phyloP scores from a whole-genome alignment of 805 yeast species.

The Aciculoconidium aculeatum region DNA sequence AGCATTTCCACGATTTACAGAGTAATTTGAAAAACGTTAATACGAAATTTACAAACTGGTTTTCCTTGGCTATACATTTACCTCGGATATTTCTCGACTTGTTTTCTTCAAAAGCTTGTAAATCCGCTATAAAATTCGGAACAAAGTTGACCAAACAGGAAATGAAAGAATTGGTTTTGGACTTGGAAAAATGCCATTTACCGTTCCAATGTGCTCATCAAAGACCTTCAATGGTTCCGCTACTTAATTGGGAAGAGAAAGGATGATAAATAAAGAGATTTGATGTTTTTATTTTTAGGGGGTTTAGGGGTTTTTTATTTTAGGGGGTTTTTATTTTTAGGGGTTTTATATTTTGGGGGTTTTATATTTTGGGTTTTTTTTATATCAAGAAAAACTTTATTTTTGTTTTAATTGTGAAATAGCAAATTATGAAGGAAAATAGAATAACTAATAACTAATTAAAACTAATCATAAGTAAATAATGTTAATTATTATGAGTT shows the following conservation, averaged over 20 bases:
- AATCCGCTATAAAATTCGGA: constrained; percentile 70
- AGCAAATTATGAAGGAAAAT: no score
- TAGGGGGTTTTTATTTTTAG: no score
- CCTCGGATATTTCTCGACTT: constrained; percentile 49
- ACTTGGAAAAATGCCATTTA: constrained; percentile 42
- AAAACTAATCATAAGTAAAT: no score
- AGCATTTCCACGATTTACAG: constrained; percentile 41
- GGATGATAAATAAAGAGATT: no score
- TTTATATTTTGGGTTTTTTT: no score
- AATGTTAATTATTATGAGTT: no score
- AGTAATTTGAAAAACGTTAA: constrained; percentile 17
- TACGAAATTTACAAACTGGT: constrained; percentile 14
- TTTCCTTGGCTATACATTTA: constrained; percentile 20
- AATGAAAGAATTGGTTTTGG: constrained; percentile 39
- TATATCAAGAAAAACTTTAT: no score
- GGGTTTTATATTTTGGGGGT: no score
- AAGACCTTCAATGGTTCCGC: constrained; percentile 64
- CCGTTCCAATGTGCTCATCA: constrained; percentile 90
- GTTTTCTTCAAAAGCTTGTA: constrained; percentile 59
- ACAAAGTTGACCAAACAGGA: constrained; percentile 37
- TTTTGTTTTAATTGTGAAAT: no score
- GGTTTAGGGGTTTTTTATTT: no score
- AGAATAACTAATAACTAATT: no score
- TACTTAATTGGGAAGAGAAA: constrained; percentile 24
- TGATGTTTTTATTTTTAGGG: no score